Evolutionary conservation across 2,329 filamentous ascomycete species (phyloP).

Genomic region (Hymenoscyphus salicellus): DNA sequence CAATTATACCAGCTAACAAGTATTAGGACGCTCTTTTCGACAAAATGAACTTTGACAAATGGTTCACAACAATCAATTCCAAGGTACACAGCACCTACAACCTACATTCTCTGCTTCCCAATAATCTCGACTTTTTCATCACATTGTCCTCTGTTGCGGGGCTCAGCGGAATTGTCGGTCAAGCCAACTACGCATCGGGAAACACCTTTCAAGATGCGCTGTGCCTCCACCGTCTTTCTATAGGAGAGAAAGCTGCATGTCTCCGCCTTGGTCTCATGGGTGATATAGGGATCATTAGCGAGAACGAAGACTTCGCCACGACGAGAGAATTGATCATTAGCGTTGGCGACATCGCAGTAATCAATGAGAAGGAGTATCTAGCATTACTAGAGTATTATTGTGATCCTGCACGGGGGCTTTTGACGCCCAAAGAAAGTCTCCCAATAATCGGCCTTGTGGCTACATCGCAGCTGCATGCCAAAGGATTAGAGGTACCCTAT

Average conservation of each 20-base stretch:
- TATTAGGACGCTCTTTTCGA: constrained; percentile 16
- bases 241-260: constrained; percentile 14
- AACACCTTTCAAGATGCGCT: constrained; percentile 33
- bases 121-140: constrained; percentile 17
- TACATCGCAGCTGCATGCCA: too few species aligned
- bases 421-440: too few species aligned
- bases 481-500: too few species aligned
- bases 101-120: constrained; percentile 17
- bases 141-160: constrained; percentile 37
- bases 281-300: constrained; percentile 27
- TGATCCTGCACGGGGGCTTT: constrained; percentile 2
- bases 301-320: constrained; percentile 16
- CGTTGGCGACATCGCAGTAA: constrained; percentile 1
- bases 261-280: constrained; percentile 20
- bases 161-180: constrained; percentile 6
- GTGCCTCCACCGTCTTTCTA: constrained; percentile 10
- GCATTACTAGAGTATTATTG: constrained; percentile 25
- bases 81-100: constrained; percentile 34
- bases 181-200: constrained; percentile 24
- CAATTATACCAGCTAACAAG: too few species aligned
- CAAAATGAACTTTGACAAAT: constrained; percentile 40
- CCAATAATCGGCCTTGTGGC: too few species aligned
- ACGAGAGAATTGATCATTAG: background rate
- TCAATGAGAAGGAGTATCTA: background rate
- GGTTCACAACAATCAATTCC: constrained; percentile 33